These are phyloP conservation scores for Carex littledalei DNA, from an alignment of 176 grass and related monocot species.

Conservation along the genomic window DNA sequence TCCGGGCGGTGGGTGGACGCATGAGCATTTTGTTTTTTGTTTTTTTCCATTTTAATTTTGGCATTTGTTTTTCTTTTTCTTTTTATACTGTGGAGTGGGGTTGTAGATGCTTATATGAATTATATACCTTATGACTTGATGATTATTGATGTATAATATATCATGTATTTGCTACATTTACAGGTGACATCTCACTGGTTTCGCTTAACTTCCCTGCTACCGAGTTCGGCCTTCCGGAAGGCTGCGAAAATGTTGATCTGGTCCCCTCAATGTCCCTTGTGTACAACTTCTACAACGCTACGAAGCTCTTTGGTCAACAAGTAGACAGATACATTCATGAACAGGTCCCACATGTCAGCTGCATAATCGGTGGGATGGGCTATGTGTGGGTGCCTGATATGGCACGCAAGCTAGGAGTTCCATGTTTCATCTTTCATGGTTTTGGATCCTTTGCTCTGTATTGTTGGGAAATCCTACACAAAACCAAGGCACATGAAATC, in stretches of 20 bases:
- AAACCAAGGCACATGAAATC: conserved; percentile 27
- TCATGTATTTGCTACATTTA: not conserved
- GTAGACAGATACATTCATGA: conserved; percentile 1
- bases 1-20: not conserved
- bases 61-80: not conserved
- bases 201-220: conserved; percentile 42
- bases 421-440: conserved; percentile 70
- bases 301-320: conserved; percentile 32
- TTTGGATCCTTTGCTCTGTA: conserved; percentile 44
- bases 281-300: conserved; percentile 31
- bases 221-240: conserved; percentile 35
- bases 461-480: conserved; percentile 44
- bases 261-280: conserved; percentile 18
- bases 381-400: conserved; percentile 33
- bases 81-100: too few relatives aligned
- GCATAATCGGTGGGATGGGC: conserved; percentile 46
- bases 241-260: conserved; percentile 46
- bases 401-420: conserved; percentile 37
- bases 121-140: not conserved
- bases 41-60: not conserved
- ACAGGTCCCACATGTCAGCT: conserved; percentile 12
- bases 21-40: not conserved
- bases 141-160: not conserved
- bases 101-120: not conserved
- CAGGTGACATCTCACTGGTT: conserved; percentile 28